A percentile compares a stretch with the other conserved stretches of the same genome.
phyloP scores from a whole-genome alignment of 306 rosid species.

The Pterocarpus macrocarpus region DNA sequence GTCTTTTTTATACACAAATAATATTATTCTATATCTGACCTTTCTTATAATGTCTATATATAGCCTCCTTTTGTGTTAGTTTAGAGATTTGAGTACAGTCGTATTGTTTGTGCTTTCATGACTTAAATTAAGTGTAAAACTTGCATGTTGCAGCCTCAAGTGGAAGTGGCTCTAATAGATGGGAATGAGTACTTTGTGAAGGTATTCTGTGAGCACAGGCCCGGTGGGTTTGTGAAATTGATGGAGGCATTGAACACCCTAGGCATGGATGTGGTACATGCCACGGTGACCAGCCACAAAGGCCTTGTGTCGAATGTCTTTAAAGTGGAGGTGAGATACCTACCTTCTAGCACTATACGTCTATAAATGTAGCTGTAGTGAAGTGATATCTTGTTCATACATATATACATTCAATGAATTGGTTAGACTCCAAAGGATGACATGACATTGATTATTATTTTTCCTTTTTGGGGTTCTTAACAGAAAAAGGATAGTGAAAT shows the following conservation, averaged over 20 bases:
- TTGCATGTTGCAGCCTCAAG: constrained; percentile 70
- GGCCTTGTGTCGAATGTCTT: constrained; percentile 88
- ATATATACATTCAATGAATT: too few relatives aligned
- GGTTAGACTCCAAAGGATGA: neutral
- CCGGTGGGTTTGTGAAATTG: constrained; percentile 81
- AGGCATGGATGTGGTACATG: constrained; percentile 82
- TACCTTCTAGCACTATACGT: neutral
- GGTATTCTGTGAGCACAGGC: constrained; percentile 85
- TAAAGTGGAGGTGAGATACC: constrained; percentile 68
- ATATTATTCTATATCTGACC: too few relatives aligned
- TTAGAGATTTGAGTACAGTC: too few relatives aligned
- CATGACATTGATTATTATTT: neutral
- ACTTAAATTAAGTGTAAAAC: neutral
- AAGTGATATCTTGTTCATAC: neutral
- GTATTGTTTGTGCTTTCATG: neutral
- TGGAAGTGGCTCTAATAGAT: constrained; percentile 87
- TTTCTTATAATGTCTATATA: too few relatives aligned
- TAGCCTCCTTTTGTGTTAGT: too few relatives aligned
- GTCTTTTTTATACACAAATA: too few relatives aligned
- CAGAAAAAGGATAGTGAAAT: constrained; percentile 80
- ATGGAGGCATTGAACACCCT: constrained; percentile 84
- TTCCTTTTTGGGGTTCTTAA: neutral
- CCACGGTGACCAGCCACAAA: constrained; percentile 82
- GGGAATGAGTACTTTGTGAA: constrained; percentile 85
- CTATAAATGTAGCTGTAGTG: neutral